Base-by-base conservation (phyloP, 306 rosid species). In the Prunus dulcis region DNA sequence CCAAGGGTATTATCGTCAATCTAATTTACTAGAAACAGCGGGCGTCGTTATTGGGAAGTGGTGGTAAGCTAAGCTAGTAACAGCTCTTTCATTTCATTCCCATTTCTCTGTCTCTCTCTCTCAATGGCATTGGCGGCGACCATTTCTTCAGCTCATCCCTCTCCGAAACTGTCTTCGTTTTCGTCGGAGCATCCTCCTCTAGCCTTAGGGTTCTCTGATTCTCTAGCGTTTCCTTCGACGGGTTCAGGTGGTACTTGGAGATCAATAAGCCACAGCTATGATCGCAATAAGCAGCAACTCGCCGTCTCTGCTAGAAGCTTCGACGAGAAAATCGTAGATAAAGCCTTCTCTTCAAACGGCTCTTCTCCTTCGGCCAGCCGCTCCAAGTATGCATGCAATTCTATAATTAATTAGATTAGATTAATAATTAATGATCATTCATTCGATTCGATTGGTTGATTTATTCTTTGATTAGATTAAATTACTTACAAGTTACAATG, bases 351-450 rank as follows among this genome's bases (percentile, higher is more conserved):
- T 75, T 11, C 66, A 53, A 78, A 58, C 34, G 72, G 77, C 25
- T 79, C 86, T 63, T 47, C 77, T 9, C 57, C 89, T 61, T 45
- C 89, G 10, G 17, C 87, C 63, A 1, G 74, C 57, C 80, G 45
- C 65, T 82, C 93, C 67, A 87, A 80, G 96, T 81, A 84, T 49
- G 79, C 52, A 46, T 18, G 2, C 38, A 7, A 4, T 20, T 27
- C 19, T 0, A 14, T 41, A 49, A 11, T 14, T 61, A 27, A 23
- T 23, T 23, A 23, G 65, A 5, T 60, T 60, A 25, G 41, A 13
- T 23, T 0, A 5, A 61, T 61, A 12, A 13, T 61, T 12, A 12
- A 9, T 14, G 64, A 27, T 27, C 17, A 27, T 28, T 25, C 17
- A 27, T 28, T 61, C 43, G 43, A 38, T 38, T 38, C 43, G 65